Base-by-base conservation (phyloP, 768 basidiomycete genomes). In the Lactarius quietus region DNA sequence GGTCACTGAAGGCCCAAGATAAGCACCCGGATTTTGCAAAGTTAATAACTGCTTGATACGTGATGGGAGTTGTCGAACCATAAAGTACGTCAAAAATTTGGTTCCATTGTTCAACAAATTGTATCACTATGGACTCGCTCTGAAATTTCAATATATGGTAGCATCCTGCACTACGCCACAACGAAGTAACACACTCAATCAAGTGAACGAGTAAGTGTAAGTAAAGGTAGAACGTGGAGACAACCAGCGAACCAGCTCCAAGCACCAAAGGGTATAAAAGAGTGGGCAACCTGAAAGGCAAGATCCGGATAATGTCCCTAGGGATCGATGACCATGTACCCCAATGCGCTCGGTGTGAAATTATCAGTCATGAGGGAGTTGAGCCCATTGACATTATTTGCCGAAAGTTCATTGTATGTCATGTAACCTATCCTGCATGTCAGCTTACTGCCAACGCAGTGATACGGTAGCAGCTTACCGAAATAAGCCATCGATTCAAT, bases 1-100 rank as follows among this genome's bases (percentile, higher is more conserved):
- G 20, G 80, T 62, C 14, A 81, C 60, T 15, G 85, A 78, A 39
- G 91, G 91, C 62, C 84, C 80, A 17, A 83, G 82, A 63, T 82
- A 80, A 35, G 82, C 78, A 59, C 84, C 78, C 26, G 86, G 90
- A 70, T 83, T 88, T 72, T 86, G 87, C 63, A 88, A 78, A 43
- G 84, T 84, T 74, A 90, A 74, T 59, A 90, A 80, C 23, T 88
- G 87, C 78, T 92, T 95, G 70, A 95, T 76, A 12, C 81, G 72
- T 2, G 86, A 79, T 1, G 91, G 84, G 28, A 95, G 78, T 43
- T 80, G 79, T 63, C 74, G 78, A 68, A 82, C 78, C 70, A 73
- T 75, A n/a, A 55, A 12, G 43, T n/a, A 33, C 33, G 8, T 3
- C 33, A 33, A 33, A 33, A 8, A 3, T 23, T 10, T 45, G 43